A percentile compares a stretch with the other conserved stretches of the same genome.
phyloP scores from a whole-genome alignment of 805 yeast species.

The Hanseniaspora mollemarum region DNA sequence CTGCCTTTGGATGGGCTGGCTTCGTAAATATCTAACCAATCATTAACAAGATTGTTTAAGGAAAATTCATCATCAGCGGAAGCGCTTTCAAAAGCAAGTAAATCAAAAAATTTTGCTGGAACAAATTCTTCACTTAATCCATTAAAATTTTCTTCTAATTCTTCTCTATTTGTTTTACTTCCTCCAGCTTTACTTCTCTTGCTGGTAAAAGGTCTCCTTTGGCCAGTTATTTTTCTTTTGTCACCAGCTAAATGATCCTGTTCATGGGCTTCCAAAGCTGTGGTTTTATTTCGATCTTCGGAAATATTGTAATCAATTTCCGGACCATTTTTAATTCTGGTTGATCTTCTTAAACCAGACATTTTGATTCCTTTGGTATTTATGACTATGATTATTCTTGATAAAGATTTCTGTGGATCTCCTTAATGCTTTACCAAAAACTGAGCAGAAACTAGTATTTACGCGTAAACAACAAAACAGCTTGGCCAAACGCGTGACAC shows the following conservation, averaged over 20 bases:
- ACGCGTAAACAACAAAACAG: too few species aligned
- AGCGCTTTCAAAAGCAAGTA: slow-evolving; percentile 28
- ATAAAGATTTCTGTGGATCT: too few species aligned
- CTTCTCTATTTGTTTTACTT: slow-evolving; percentile 16
- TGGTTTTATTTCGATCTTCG: background rate
- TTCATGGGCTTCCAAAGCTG: background rate
- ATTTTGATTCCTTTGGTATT: background rate
- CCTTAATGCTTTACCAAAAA: too few species aligned
- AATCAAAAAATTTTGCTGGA: slow-evolving; percentile 41
- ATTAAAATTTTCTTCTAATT: slow-evolving; percentile 20
- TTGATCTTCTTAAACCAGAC: slow-evolving; percentile 6
- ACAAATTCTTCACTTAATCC: slow-evolving; percentile 35
- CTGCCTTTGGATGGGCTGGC: slow-evolving; percentile 39
- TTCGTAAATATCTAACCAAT: slow-evolving; percentile 47
- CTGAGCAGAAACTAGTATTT: too few species aligned
- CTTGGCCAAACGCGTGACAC: too few species aligned
- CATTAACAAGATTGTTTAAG: slow-evolving; percentile 40
- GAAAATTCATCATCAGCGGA: slow-evolving; percentile 35
- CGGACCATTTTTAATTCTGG: slow-evolving; percentile 10
- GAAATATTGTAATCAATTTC: background rate
- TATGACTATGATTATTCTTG: too few species aligned
- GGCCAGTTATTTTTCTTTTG: background rate
- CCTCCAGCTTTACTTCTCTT: slow-evolving; percentile 22
- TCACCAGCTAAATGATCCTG: too few species aligned
- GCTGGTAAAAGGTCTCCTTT: background rate